Evolutionary conservation across 345 rosid species (phyloP).

Genomic region (Odontarrhena argentea): DNA sequence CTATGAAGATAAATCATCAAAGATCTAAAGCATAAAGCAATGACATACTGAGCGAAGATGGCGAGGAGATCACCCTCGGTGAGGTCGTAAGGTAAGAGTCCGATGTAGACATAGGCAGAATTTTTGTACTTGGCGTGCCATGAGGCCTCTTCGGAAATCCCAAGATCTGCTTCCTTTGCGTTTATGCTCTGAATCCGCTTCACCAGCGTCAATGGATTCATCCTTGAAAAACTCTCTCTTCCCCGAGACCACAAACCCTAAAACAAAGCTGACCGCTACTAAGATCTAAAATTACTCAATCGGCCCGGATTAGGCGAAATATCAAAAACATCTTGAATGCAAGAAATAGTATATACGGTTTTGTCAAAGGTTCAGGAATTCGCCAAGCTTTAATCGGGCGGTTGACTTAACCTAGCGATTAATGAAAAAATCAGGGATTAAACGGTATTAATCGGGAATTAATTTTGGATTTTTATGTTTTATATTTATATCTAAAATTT

Average conservation of each 20-base stretch:
- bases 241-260: conserved; percentile 20
- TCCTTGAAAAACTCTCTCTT: conserved; percentile 25
- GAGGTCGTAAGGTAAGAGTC: conserved; percentile 89
- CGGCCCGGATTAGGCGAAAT: no score
- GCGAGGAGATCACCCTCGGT: conserved; percentile 98
- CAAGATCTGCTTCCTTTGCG: conserved; percentile 73
- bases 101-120: conserved; percentile 79
- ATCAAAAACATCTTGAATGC: no score
- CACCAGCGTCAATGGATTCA: conserved; percentile 89
- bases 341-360: no score
- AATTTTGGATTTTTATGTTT: no score
- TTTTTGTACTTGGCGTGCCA: conserved; percentile 96
- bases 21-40: neutral
- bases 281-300: no score
- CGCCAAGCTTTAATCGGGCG: no score
- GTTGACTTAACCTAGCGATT: no score
- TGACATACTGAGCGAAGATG: conserved; percentile 75
- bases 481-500: no score
- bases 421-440: no score
- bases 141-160: conserved; percentile 83
- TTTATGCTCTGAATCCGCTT: conserved; percentile 76
- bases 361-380: no score
- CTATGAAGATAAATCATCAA: neutral
- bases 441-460: no score
- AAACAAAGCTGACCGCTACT: no score